Conservation (phyloP, 2,329 filamentous ascomycete species). For the Calycina herbarum region DNA sequence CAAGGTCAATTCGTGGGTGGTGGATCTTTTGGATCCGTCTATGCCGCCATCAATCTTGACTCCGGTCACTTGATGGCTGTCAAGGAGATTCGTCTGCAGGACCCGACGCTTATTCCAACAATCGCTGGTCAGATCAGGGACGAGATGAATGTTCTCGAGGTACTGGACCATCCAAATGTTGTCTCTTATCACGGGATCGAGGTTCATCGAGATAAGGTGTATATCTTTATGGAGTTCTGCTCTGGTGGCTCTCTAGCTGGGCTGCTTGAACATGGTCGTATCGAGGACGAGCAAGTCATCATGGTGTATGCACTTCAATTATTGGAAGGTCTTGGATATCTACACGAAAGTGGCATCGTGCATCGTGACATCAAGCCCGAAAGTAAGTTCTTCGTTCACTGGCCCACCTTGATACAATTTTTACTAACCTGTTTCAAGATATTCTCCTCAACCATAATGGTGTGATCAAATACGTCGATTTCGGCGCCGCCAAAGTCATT, state of each 20-base stretch:
- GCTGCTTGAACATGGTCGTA: conserved; percentile 89
- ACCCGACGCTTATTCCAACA: conserved; percentile 91
- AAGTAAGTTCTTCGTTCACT: conserved; percentile 58
- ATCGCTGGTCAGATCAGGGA: conserved; percentile 93
- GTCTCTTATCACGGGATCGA: conserved; percentile 98
- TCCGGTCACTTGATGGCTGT: conserved; percentile 97
- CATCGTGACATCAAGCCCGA: conserved; percentile 98
- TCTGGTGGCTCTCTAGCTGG: conserved; percentile 89
- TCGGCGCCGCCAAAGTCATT: conserved; percentile 96
- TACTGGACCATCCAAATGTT: conserved; percentile 95
- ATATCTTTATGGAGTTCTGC: conserved; percentile 99
- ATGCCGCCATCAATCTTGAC: conserved; percentile 95
- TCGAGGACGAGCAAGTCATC: conserved; percentile 96
- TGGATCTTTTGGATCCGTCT: conserved; percentile 95
- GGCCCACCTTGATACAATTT: background rate
- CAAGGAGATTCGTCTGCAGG: conserved; percentile 96
- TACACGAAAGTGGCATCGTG: conserved; percentile 88
- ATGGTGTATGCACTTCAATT: conserved; percentile 96
- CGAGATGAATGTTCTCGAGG: conserved; percentile 94
- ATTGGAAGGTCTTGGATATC: conserved; percentile 88
- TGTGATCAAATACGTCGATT: conserved; percentile 98
- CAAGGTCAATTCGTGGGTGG: conserved; percentile 98
- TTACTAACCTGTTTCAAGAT: conserved; percentile 51
- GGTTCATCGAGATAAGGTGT: conserved; percentile 97
- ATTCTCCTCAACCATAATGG: conserved; percentile 96